These are phyloP conservation scores for Magnaporthales sp. DNA, from an alignment of 2,329 filamentous ascomycete genomes.

Conservation along the genomic window DNA sequence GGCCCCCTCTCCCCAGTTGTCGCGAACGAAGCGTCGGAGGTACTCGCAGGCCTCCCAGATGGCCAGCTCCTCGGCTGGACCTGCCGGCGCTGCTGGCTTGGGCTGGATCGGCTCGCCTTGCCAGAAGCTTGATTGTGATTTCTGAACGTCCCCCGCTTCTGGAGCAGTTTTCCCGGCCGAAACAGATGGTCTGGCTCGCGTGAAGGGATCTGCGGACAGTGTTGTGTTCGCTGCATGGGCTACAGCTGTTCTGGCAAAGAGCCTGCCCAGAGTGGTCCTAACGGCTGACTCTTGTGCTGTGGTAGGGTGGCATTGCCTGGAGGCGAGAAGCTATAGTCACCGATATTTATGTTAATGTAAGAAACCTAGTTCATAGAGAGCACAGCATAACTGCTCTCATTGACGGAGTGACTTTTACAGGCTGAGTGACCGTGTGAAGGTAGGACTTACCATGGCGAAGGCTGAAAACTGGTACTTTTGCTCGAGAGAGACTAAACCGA, in stretches of 20 bases:
- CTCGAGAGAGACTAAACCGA: not conserved
- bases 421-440: not conserved
- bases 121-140: not conserved
- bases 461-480: not conserved
- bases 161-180: not conserved
- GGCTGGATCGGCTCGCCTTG: not conserved
- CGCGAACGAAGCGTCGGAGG: conserved; percentile 11
- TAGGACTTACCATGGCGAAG: not conserved
- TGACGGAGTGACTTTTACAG: not conserved
- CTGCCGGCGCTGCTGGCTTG: not conserved
- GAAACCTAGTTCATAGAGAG: not conserved
- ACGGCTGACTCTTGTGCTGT: not conserved
- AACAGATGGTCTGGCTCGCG: not conserved
- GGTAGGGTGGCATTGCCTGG: not conserved
- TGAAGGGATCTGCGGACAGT: not conserved
- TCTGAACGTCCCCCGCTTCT: not conserved
- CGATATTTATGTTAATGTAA: not conserved
- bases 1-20: conserved; percentile 11
- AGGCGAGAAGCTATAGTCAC: not conserved
- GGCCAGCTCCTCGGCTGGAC: not conserved
- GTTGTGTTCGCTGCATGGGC: not conserved
- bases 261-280: not conserved
- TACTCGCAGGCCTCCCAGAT: conserved; percentile 12
- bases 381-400: not conserved
- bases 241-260: not conserved